Percentiles rank a stretch among this genome's conserved stretches.
Evolutionary conservation across 176 grass and related monocot species (phyloP).

Genomic region (Aegilops umbellulata): DNA sequence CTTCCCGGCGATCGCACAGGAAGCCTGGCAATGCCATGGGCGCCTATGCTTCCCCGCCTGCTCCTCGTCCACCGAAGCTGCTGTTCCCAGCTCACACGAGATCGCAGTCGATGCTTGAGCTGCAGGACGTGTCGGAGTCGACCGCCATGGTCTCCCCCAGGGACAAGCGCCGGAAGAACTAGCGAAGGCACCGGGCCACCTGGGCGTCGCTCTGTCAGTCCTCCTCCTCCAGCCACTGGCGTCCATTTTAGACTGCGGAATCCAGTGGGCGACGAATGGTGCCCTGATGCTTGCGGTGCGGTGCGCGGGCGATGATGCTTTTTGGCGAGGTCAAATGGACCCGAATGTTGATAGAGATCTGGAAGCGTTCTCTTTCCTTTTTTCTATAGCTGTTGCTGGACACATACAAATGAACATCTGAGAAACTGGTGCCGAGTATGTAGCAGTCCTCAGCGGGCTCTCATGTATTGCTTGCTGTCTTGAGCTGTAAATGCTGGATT

Average conservation of each 20-base stretch:
- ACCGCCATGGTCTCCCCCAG: conserved; percentile 51
- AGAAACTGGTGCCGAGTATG: background rate
- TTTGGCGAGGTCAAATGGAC: conserved; percentile 28
- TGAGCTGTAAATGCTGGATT: conserved; percentile 52
- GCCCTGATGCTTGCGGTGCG: background rate
- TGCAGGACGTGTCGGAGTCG: conserved; percentile 59
- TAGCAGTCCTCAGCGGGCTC: conserved; percentile 12
- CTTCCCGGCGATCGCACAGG: conserved; percentile 51
- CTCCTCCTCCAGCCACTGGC: conserved; percentile 25
- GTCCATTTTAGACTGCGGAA: conserved; percentile 53
- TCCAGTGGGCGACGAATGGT: conserved; percentile 18
- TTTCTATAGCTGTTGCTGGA: conserved; percentile 30
- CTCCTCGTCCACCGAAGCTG: conserved; percentile 30
- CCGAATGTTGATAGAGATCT: conserved; percentile 14
- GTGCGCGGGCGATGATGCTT: background rate
- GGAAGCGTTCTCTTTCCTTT: conserved; percentile 21
- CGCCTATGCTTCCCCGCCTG: conserved; percentile 45
- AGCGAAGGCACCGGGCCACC: conserved; percentile 8
- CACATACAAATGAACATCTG: conserved; percentile 35
- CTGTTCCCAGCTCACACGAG: conserved; percentile 35
- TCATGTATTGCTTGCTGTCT: conserved; percentile 25
- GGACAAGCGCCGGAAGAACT: conserved; percentile 67
- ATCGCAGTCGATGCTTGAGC: conserved; percentile 64
- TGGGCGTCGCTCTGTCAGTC: background rate
- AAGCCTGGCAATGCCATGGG: conserved; percentile 28